These are phyloP conservation scores for Lolium multiflorum DNA, from an alignment of 176 grass and related monocot genomes.

Conservation along the genomic window DNA sequence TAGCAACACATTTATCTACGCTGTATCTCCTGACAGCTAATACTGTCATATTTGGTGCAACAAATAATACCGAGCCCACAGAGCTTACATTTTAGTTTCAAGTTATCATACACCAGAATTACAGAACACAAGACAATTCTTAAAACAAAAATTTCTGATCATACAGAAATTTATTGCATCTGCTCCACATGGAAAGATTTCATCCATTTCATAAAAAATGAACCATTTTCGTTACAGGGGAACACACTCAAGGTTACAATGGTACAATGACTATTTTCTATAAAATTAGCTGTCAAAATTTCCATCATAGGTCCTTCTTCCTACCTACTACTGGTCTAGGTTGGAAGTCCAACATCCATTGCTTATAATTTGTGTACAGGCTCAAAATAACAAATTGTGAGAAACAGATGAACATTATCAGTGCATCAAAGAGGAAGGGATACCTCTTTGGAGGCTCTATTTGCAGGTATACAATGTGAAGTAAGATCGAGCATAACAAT, in stretches of 20 bases:
- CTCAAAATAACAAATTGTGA: slow-evolving; percentile 78
- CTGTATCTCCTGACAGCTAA: background rate
- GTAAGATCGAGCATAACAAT: slow-evolving; percentile 55
- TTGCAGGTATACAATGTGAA: slow-evolving; percentile 69
- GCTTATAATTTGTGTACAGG: slow-evolving; percentile 80
- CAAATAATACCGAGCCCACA: background rate
- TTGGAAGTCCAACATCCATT: slow-evolving; percentile 68
- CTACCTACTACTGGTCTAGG: slow-evolving; percentile 56
- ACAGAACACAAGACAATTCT: background rate
- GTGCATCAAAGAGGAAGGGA: slow-evolving; percentile 83
- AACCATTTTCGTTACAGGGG: slow-evolving; percentile 39
- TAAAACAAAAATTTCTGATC: background rate
- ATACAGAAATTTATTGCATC: slow-evolving; percentile 5
- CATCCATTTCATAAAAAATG: slow-evolving; percentile 42
- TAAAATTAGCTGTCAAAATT: slow-evolving; percentile 45
- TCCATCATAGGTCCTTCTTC: slow-evolving; percentile 76
- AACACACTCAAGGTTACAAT: slow-evolving; percentile 49
- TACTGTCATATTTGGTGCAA: background rate
- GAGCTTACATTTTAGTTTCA: slow-evolving; percentile 21
- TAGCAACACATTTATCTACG: background rate
- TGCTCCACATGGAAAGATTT: slow-evolving; percentile 22
- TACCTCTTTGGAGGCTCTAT: slow-evolving; percentile 79
- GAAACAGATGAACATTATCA: slow-evolving; percentile 90
- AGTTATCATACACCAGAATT: background rate
- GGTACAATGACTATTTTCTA: background rate